A percentile compares a stretch with the other conserved stretches of the same genome.
Conservation (phyloP, 371 early-diverging fungal genomes). For the Entomophthora muscae region DNA sequence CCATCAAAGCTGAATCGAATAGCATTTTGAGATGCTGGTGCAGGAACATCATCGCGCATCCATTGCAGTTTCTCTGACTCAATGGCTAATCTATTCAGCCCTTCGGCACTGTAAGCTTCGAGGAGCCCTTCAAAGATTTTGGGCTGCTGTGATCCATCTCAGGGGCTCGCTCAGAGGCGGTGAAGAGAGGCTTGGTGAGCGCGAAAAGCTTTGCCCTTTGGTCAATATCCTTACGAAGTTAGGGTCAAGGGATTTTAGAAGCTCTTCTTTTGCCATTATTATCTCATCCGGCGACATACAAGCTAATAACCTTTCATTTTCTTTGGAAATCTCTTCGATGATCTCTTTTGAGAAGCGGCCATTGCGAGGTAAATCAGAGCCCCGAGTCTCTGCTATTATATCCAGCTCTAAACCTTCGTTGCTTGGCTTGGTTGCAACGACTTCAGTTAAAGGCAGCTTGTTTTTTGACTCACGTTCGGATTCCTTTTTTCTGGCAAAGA, state of each 20-base stretch:
- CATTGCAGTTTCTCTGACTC: slow-evolving; percentile 54
- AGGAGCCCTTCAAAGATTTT: neutral
- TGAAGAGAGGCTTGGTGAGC: neutral
- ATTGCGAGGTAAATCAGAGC: neutral
- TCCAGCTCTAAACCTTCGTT: neutral
- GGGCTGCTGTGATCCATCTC: neutral
- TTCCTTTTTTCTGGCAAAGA: neutral
- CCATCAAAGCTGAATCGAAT: slow-evolving; percentile 68
- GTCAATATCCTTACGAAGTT: neutral
- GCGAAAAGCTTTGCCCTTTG: neutral
- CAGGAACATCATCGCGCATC: slow-evolving; percentile 23
- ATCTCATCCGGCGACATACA: neutral
- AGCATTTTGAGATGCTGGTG: slow-evolving; percentile 14
- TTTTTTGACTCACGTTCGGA: neutral
- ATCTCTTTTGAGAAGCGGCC: too few relatives aligned
- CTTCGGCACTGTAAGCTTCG: neutral
- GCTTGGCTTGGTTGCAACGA: too few relatives aligned
- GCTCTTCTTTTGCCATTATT: neutral
- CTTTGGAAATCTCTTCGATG: neutral
- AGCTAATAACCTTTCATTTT: neutral
- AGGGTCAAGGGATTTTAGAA: neutral
- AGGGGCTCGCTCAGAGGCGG: neutral
- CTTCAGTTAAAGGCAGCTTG: too few relatives aligned
- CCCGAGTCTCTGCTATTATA: neutral
- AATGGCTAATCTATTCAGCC: slow-evolving; percentile 14